Evolutionary conservation across 768 basidiomycete species (phyloP).

Genomic region (Rhodotorula kratochvilovae): DNA sequence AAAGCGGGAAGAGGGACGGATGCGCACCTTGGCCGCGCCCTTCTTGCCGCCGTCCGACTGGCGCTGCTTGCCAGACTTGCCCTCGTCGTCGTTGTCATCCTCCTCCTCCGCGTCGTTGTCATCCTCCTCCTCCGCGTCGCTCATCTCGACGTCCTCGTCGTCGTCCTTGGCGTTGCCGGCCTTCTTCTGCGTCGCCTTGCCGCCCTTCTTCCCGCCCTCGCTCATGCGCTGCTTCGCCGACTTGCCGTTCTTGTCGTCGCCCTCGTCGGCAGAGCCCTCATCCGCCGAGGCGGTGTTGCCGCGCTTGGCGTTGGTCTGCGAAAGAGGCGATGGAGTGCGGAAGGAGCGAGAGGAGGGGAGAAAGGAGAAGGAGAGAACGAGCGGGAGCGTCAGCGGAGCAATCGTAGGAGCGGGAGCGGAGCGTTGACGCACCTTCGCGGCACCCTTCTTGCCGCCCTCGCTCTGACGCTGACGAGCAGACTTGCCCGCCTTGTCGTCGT

Average conservation of each 20-base stretch:
- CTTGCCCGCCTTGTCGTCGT: not conserved
- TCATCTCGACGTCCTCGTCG: not conserved
- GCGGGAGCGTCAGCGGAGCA: too few relatives aligned
- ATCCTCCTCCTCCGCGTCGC: not conserved
- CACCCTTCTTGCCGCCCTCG: slow-evolving; percentile 32
- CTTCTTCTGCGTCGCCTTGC: slow-evolving; percentile 6
- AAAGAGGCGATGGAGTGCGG: too few relatives aligned
- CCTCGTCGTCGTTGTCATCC: not conserved
- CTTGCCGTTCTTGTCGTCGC: not conserved
- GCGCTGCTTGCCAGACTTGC: slow-evolving; percentile 6
- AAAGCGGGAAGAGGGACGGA: not conserved
- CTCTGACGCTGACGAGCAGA: not conserved
- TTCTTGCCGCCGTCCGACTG: slow-evolving; percentile 26
- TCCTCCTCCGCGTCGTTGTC: not conserved
- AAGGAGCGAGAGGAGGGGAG: too few relatives aligned
- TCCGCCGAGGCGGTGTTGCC: not conserved
- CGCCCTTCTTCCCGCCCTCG: slow-evolving; percentile 32
- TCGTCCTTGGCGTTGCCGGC: not conserved
- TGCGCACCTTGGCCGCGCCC: slow-evolving; percentile 26
- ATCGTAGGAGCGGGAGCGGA: too few relatives aligned
- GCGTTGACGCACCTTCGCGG: slow-evolving; percentile 13
- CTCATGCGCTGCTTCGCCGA: slow-evolving; percentile 3
- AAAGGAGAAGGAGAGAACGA: too few relatives aligned
- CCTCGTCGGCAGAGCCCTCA: not conserved
- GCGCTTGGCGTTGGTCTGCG: not conserved